These are phyloP conservation scores for Ceriops decandra DNA, from an alignment of 345 rosid species.

Conservation along the genomic window DNA sequence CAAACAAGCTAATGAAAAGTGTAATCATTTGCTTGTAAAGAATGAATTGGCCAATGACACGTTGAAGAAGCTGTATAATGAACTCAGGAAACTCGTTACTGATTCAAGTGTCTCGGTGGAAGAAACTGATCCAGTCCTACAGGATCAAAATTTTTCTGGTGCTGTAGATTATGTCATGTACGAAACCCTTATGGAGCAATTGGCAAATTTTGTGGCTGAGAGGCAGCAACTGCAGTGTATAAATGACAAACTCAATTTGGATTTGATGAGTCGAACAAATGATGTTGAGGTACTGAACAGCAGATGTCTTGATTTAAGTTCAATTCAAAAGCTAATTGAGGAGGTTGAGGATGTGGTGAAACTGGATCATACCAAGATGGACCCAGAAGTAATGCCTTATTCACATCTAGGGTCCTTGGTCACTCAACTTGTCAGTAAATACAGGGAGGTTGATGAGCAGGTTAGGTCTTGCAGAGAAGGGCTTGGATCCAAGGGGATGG, in stretches of 20 bases:
- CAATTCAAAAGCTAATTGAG: conserved; percentile 50
- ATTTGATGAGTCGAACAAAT: conserved; percentile 43
- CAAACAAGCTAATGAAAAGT: conserved; percentile 51
- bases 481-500: conserved; percentile 42
- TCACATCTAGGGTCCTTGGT: conserved; percentile 59
- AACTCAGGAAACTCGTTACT: conserved; percentile 44
- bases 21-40: conserved; percentile 37
- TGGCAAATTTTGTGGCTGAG: conserved; percentile 50
- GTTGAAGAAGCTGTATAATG: conserved; percentile 40
- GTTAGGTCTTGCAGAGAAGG: conserved; percentile 35
- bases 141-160: conserved; percentile 36
- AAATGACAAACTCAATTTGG: conserved; percentile 50
- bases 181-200: conserved; percentile 43
- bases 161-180: conserved; percentile 40
- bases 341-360: conserved; percentile 55
- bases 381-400: conserved; percentile 36
- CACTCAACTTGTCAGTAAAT: conserved; percentile 58
- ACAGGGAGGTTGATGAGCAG: conserved; percentile 45
- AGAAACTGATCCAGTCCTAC: conserved; percentile 21
- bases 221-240: conserved; percentile 52
- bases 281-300: conserved; percentile 52
- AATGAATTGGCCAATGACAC: conserved; percentile 38
- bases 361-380: conserved; percentile 36
- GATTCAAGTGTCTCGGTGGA: conserved; percentile 38
- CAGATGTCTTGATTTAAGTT: conserved; percentile 41